Evolutionary conservation across 176 grass and related monocot genomes (phyloP), one percentile per base, ranked within the genome.

Genomic region (Eragrostis nindensis): DNA sequence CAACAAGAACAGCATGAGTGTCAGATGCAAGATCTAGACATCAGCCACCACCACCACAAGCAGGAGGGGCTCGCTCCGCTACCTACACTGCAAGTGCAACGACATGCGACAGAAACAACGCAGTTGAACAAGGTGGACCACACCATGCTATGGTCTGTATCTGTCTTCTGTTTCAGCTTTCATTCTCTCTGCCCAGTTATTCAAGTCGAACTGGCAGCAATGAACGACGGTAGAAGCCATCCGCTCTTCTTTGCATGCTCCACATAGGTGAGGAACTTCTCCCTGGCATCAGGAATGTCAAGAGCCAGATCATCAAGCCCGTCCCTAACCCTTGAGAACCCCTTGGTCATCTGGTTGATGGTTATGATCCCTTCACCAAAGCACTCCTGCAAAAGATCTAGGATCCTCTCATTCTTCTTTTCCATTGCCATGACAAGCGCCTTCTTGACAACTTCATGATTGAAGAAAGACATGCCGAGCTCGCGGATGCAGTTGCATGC

Each of bases 391-490:
- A 97, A 80, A 73, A 97, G 89, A 19, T 62, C 74, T 2, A 97
- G 80, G 69, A 73, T 86, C 70, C 90, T 89, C 52, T 85, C 87
- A 1, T 84, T 89, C 59, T 94, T 91, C 87, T 94, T 97, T 48
- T 97, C 95, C 95, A 97, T 97, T 15, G 89, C 87, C 95, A 97
- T 94, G 42, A 92, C 57, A 1, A 94, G 81, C 2, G 89, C 92
- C 76, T 97, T 97, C 85, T 97, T 97, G 21, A 97, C 95, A 8
- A 97, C 95, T 75, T 97, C 95, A 67, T 97, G 95, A 30, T 97
- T 90, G 85, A 97, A 97, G 80, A 97, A 97, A 64, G 92, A 86
- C 95, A 97, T 94, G 64, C 61, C 85, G 32, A 97, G 73, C 50
- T 97, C 95, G 3, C 95, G 91, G 62, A 97, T 97, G 86, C 92